Base-by-base conservation (phyloP, 2,329 filamentous ascomycete genomes). In the Pestalotiopsis sp. region DNA sequence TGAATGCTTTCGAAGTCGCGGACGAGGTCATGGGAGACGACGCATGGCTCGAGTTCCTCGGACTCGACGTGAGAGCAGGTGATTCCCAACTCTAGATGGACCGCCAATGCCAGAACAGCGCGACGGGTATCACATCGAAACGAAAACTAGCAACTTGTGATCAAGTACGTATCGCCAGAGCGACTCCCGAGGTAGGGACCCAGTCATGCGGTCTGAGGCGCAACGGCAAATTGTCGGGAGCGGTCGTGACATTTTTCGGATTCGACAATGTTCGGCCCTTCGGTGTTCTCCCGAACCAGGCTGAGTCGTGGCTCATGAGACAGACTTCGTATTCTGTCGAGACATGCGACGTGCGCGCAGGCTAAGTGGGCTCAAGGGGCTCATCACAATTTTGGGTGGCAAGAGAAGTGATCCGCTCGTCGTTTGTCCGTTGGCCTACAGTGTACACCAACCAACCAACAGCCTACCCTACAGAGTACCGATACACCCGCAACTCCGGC, bases 11-110 rank as follows among this genome's bases (percentile, higher is more conserved):
- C 40, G 78, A 81, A 68, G 78, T 76, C 11, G 78, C 75, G 4
- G 77, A 81, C 58, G 75, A 79, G 26, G 75, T 78, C 3, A 80
- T 81, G 78, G 77, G 75, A 3, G 77, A 81, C 40, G 77, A 81
- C 59, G 73, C 75, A 0, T 80, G 78, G 79, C 75, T 81, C 74
- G 76, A 79, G 57, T 80, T 81, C 64, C 69, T 79, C 24, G 69
- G 71, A 2, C 24, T 20, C 44, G 61, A 40, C 22, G 20, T 62
- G 30, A 39, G 38, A 62, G 59, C 26, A 4, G 20, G 24, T 3
- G 24, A 22, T 13, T 3, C 38, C 4, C 35, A 62, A 17, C 3
- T 62, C 14, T 62, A 62, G 38, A 62, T 35, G 13, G 6, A n/a
- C 3, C 2, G 14, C 1, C 7, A 35, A 35, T 35, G 30, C 7